Conservation (phyloP, 768 basidiomycete species). For the Termitomyces sp. region DNA sequence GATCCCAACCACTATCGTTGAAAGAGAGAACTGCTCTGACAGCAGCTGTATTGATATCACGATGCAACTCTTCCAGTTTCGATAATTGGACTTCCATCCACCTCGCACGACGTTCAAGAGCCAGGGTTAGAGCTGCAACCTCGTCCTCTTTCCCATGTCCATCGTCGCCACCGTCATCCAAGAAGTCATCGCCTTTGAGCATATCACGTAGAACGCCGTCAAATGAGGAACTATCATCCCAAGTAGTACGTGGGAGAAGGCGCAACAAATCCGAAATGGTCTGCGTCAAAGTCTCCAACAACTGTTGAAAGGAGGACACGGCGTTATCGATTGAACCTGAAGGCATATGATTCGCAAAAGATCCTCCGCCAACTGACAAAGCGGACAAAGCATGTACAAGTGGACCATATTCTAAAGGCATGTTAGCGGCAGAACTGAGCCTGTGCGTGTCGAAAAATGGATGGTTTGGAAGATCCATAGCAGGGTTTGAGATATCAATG, state of each 20-base stretch:
- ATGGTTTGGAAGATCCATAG: conserved; percentile 62
- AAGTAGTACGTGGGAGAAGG: conserved; percentile 81
- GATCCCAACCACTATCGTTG: conserved; percentile 86
- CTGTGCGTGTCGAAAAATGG: conserved; percentile 71
- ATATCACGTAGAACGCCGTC: conserved; percentile 83
- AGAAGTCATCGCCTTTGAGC: conserved; percentile 83
- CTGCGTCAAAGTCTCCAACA: conserved; percentile 84
- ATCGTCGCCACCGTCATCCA: conserved; percentile 70
- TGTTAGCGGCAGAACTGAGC: conserved; percentile 70
- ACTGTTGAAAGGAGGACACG: conserved; percentile 84
- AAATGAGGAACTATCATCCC: conserved; percentile 88
- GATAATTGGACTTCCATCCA: conserved; percentile 93
- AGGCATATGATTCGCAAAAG: conserved; percentile 79
- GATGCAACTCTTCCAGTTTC: conserved; percentile 83
- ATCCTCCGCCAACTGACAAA: conserved; percentile 79
- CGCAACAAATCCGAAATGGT: conserved; percentile 85
- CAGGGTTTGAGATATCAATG: conserved; percentile 54
- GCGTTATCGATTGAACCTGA: conserved; percentile 89
- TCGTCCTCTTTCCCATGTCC: conserved; percentile 70
- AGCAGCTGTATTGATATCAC: conserved; percentile 86
- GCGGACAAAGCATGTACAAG: conserved; percentile 84
- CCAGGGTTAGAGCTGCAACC: conserved; percentile 76
- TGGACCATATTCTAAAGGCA: conserved; percentile 81
- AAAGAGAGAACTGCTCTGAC: conserved; percentile 77
- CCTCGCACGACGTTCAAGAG: conserved; percentile 81